These are phyloP conservation scores for Boehmeria nivea DNA, from an alignment of 306 rosid genomes.

Conservation along the genomic window DNA sequence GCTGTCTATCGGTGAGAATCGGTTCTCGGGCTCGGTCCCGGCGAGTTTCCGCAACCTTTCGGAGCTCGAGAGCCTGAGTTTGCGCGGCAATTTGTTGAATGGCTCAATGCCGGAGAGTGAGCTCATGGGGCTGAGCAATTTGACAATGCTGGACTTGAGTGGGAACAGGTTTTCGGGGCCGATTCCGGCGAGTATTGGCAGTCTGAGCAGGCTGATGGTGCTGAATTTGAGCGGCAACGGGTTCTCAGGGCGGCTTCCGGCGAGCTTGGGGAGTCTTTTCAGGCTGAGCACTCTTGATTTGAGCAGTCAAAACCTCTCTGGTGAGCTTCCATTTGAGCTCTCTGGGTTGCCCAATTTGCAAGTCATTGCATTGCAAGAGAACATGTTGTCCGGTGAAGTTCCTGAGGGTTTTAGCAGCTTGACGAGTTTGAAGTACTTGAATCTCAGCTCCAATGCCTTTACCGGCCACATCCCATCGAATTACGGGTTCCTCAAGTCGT, in stretches of 20 bases:
- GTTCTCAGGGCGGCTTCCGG: constrained; percentile 64
- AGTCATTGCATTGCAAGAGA: constrained; percentile 70
- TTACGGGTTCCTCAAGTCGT: constrained; percentile 73
- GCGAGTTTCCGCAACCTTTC: constrained; percentile 56
- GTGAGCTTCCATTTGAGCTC: constrained; percentile 82
- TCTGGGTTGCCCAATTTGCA: constrained; percentile 84
- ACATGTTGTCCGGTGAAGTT: constrained; percentile 59
- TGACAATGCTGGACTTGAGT: constrained; percentile 67
- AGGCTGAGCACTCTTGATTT: constrained; percentile 72
- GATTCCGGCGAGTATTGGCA: constrained; percentile 43
- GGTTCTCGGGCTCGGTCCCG: constrained; percentile 61
- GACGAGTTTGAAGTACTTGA: constrained; percentile 58
- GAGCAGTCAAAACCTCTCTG: constrained; percentile 77
- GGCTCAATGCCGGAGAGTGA: constrained; percentile 54
- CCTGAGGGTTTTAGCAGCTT: constrained; percentile 96
- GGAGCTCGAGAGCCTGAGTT: constrained; percentile 52
- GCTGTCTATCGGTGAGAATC: constrained; percentile 63
- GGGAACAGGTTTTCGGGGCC: constrained; percentile 60
- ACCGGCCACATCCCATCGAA: constrained; percentile 69
- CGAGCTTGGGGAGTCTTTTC: constrained; percentile 74
- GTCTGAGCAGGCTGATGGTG: constrained; percentile 45
- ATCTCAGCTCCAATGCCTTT: constrained; percentile 69
- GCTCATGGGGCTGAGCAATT: constrained; percentile 44
- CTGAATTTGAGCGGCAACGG: constrained; percentile 77
- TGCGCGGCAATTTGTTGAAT: constrained; percentile 53